Conservation (phyloP, 2,329 filamentous ascomycete species). For the Cadophora sp. region DNA sequence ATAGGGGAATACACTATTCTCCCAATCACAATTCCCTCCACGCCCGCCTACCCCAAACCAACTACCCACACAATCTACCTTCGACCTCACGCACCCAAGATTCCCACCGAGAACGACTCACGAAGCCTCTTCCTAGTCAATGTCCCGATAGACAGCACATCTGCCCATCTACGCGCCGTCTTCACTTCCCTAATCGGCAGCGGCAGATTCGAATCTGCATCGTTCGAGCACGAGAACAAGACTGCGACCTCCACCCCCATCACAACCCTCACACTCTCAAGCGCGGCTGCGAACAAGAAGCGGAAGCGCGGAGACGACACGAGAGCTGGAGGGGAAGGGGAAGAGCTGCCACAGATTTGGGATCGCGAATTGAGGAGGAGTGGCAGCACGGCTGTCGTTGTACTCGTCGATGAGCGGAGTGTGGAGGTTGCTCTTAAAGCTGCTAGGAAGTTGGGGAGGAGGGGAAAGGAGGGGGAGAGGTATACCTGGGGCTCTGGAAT, state of each 20-base stretch:
- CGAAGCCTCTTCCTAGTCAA: slow-evolving; percentile 93
- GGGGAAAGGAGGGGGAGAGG: slow-evolving; percentile 60
- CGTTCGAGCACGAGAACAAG: slow-evolving; percentile 71
- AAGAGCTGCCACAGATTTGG: slow-evolving; percentile 78
- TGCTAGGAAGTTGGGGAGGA: slow-evolving; percentile 65
- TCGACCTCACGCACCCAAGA: slow-evolving; percentile 80
- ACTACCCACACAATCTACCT: slow-evolving; percentile 87
- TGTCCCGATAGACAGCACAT: slow-evolving; percentile 82
- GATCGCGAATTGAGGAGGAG: slow-evolving; percentile 72
- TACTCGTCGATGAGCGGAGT: slow-evolving; percentile 84
- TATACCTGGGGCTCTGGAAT: slow-evolving; percentile 74
- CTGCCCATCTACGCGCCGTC: slow-evolving; percentile 75
- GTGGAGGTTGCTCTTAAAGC: slow-evolving; percentile 80
- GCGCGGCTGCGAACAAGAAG: slow-evolving; percentile 53
- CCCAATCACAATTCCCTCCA: slow-evolving; percentile 43
- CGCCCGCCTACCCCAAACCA: slow-evolving; percentile 65
- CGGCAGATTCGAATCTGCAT: slow-evolving; percentile 77
- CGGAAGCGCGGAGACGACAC: slow-evolving; percentile 60
- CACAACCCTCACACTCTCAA: not conserved
- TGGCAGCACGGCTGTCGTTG: slow-evolving; percentile 79
- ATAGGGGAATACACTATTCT: slow-evolving; percentile 44
- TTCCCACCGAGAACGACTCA: slow-evolving; percentile 73
- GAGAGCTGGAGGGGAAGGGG: slow-evolving; percentile 65
- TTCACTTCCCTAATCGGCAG: slow-evolving; percentile 78
- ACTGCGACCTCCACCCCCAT: slow-evolving; percentile 18